Conservation (phyloP, 371 early-diverging fungal species). For the Capniomyces stellatus region DNA sequence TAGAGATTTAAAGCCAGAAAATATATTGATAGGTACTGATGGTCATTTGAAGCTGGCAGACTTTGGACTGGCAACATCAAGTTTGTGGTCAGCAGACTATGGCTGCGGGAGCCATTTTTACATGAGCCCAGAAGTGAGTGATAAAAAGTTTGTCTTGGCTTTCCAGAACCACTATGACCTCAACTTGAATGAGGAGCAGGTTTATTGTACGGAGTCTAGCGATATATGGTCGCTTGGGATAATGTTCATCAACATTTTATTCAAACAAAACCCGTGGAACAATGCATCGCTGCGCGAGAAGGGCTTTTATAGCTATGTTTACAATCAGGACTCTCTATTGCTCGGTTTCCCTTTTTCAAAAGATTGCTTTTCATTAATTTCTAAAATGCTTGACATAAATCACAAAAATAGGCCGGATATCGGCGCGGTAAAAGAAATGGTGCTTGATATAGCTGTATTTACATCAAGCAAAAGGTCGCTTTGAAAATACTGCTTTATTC, state of each 20-base stretch:
- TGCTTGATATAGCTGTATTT: too few species aligned
- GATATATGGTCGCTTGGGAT: slow-evolving; percentile 77
- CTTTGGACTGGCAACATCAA: slow-evolving; percentile 80
- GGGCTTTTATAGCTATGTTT: slow-evolving; percentile 44
- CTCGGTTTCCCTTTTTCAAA: slow-evolving; percentile 36
- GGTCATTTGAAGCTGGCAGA: slow-evolving; percentile 67
- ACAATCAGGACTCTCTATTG: slow-evolving; percentile 35
- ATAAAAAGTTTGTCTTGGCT: slow-evolving; percentile 28
- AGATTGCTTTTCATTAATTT: slow-evolving; percentile 35
- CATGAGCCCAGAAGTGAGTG: slow-evolving; percentile 81
- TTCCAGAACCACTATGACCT: slow-evolving; percentile 28
- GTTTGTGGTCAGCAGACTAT: slow-evolving; percentile 47
- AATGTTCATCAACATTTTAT: slow-evolving; percentile 53
- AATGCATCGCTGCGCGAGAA: slow-evolving; percentile 48
- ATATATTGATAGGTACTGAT: slow-evolving; percentile 24
- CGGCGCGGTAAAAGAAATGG: too few species aligned
- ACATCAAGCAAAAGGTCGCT: too few species aligned
- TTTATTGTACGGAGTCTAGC: slow-evolving; percentile 59
- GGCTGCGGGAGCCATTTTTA: slow-evolving; percentile 86
- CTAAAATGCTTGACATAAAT: slow-evolving; percentile 60
- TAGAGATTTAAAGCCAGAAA: slow-evolving; percentile 34
- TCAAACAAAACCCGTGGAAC: slow-evolving; percentile 63
- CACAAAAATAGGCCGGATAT: neutral
- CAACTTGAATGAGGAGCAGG: slow-evolving; percentile 39
- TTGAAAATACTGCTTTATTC: too few species aligned